Base-by-base conservation (phyloP, 768 basidiomycete species). In the Boletellus ananiceps region DNA sequence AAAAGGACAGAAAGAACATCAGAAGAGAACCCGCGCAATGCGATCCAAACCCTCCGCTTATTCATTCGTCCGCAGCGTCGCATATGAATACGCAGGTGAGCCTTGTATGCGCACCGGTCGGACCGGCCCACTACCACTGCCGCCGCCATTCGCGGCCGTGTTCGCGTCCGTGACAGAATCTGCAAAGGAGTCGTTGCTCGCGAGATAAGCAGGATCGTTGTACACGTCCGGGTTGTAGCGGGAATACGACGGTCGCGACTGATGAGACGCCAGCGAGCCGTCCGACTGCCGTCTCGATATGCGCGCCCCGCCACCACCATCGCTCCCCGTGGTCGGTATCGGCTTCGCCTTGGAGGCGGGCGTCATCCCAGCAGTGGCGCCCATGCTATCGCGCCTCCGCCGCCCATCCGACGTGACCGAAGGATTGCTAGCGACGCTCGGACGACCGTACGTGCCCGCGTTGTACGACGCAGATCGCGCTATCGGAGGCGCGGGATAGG, bases 401-500 rank as follows among this genome's bases (percentile, higher is more conserved):
- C 56, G 65, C 2, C 57, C 54, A 5, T 69, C 67, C 5, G 55
- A 50, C 34, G 67, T 58, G 18, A 47, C 47, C 15, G 67, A 57
- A 6, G 55, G 41, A 16, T 63, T 63, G 21, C 55, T 55, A 1
- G 41, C 37, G 0, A 44, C 44, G 9, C 37, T 41, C 16, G 50
- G 49, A 37, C 46, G 19, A 42, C 25, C 25, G 25, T 52, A 23
- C 5, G 39, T 1, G 8, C 38, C 35, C 13, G 36, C 46, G 2
- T 40, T 52, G 44, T 51, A 61, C 4, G 47, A 14, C n/a, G 57
- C 54, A 0, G 59, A 57, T 19, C 66, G 66, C 15, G 61, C 54
- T 37, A 67, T 46, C 13, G 66, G 67, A 31, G 65, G 65, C 0
- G 48, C 59, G 7, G 66, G 63, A 27, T 67, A 67, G 2, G 54